phyloP scores from a whole-genome alignment of 805 yeast species.

The Maudiozyma saulgeensis region DNA sequence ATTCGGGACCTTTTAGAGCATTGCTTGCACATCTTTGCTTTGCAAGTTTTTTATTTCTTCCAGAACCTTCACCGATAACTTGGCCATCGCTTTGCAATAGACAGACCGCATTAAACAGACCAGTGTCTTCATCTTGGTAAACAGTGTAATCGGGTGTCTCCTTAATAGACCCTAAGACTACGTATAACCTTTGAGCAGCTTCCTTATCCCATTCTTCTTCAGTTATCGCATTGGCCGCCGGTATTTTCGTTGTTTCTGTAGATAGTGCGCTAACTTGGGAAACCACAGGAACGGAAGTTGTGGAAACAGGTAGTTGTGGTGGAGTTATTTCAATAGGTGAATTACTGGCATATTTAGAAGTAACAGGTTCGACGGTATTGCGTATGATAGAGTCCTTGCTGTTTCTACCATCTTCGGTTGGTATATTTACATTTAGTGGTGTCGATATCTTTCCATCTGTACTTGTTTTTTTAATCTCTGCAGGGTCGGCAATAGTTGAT shows the following conservation, averaged over 20 bases:
- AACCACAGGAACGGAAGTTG: background rate
- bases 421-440: background rate
- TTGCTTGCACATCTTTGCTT: slow-evolving; percentile 12
- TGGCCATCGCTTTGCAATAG: slow-evolving; percentile 7
- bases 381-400: background rate
- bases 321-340: background rate
- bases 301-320: background rate
- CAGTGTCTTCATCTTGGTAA: background rate
- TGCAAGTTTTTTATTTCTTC: slow-evolving; percentile 14
- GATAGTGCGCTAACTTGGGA: background rate
- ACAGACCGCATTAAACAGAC: slow-evolving; percentile 9
- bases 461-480: background rate
- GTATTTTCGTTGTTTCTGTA: background rate
- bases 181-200: slow-evolving; percentile 8
- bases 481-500: background rate
- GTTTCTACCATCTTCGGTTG: background rate
- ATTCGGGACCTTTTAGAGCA: slow-evolving; percentile 3
- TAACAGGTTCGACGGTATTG: background rate
- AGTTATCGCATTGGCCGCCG: background rate
- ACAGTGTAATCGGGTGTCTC: slow-evolving; percentile 8
- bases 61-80: slow-evolving; percentile 12
- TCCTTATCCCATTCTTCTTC: slow-evolving; percentile 3
- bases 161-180: slow-evolving; percentile 7
- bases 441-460: background rate
- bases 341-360: background rate